Evolutionary conservation across 1,139 yeast species (phyloP).

Genomic region (Geotrichum candidum): DNA sequence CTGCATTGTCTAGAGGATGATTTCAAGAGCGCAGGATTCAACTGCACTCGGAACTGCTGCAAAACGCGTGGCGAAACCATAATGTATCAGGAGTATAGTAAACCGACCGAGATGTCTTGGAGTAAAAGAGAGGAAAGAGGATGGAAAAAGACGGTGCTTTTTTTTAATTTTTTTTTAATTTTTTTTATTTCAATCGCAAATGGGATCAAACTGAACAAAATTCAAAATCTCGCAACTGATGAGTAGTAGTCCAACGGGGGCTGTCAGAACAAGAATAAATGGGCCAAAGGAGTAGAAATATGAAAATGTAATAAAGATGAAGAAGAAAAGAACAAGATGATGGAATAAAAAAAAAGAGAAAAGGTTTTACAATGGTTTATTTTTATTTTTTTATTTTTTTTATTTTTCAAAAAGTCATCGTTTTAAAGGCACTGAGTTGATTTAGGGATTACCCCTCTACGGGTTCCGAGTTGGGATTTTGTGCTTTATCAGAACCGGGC

Average conservation of each 20-base stretch:
- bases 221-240: not conserved
- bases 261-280: not conserved
- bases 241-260: not conserved
- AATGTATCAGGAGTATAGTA: not conserved
- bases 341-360: not conserved
- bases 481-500: not conserved
- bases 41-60: not conserved
- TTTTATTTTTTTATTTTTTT: no score
- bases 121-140: not conserved
- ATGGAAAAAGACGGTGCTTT: not conserved
- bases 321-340: not conserved
- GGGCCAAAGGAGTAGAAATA: not conserved
- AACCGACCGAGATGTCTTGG: not conserved
- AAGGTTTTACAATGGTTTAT: not conserved
- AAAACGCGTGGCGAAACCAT: not conserved
- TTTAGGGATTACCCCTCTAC: not conserved
- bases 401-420: not conserved
- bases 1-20: slow-evolving; percentile 5
- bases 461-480: not conserved
- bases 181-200: not conserved
- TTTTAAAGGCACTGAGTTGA: not conserved
- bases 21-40: not conserved
- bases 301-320: not conserved
- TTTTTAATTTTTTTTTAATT: not conserved
- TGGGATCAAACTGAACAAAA: not conserved